These are phyloP conservation scores for Annulohypoxylon nitens DNA, from an alignment of 495 filamentous ascomycete genomes.

Conservation along the genomic window DNA sequence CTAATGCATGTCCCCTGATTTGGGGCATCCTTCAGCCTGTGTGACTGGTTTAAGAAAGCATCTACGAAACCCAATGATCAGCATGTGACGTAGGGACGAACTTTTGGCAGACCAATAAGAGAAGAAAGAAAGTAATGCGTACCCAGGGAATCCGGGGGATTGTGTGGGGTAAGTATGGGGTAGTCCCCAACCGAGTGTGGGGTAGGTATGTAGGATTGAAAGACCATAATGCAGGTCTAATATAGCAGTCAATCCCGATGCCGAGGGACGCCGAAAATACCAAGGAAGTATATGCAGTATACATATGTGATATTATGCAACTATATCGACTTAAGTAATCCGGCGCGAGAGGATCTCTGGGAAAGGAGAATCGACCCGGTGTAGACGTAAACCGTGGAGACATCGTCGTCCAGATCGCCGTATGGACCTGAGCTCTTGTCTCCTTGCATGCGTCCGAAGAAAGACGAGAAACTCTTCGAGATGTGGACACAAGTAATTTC, in stretches of 20 bases:
- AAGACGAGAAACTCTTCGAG: not conserved
- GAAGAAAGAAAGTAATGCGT: not conserved
- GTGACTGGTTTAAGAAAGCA: not conserved
- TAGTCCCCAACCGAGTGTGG: not conserved
- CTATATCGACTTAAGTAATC: not conserved
- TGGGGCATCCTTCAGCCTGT: not conserved
- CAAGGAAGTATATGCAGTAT: not conserved
- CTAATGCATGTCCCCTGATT: not conserved
- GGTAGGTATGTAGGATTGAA: not conserved
- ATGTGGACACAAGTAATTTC: not conserved
- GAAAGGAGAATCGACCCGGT: not conserved
- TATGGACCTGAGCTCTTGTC: not conserved
- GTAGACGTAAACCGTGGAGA: not conserved
- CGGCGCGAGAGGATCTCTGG: not conserved
- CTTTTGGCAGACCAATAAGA: not conserved
- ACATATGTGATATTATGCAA: not conserved
- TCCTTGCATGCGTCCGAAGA: not conserved
- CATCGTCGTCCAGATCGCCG: not conserved
- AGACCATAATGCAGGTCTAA: not conserved
- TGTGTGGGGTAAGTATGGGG: constrained; percentile 1
- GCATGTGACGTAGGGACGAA: not conserved
- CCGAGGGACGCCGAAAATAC: not conserved
- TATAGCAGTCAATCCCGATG: not conserved
- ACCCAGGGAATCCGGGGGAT: not conserved
- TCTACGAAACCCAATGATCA: not conserved